A percentile compares a stretch with the other conserved stretches of the same genome.
phyloP scores from a whole-genome alignment of 2,329 filamentous ascomycete species.

The Fusarium multiceps region DNA sequence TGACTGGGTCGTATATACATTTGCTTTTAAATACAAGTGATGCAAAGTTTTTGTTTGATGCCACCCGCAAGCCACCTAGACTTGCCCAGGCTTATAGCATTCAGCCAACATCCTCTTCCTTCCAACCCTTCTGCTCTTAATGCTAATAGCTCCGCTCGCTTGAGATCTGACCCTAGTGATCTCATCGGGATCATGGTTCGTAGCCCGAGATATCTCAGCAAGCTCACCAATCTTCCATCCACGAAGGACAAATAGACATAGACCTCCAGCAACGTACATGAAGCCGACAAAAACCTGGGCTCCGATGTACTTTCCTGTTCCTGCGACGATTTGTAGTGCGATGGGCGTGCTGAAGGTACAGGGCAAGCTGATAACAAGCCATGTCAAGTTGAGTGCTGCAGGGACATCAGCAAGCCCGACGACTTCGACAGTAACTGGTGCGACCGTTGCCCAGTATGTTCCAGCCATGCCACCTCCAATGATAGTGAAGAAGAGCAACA shows the following conservation, averaged over 20 bases:
- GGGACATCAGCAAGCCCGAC: constrained; percentile 77
- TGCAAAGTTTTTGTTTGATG: neutral
- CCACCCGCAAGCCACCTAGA: constrained; percentile 31
- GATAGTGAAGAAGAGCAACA: constrained; percentile 77
- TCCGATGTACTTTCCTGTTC: constrained; percentile 60
- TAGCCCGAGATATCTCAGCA: constrained; percentile 48
- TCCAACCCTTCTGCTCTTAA: constrained; percentile 46
- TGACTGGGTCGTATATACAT: neutral
- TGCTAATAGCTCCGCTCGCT: constrained; percentile 46
- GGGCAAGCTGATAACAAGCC: constrained; percentile 77
- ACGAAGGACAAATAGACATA: constrained; percentile 49
- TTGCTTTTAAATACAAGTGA: neutral
- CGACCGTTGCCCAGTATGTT: constrained; percentile 76
- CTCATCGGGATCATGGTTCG: constrained; percentile 46
- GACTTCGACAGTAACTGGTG: constrained; percentile 78
- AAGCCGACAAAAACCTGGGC: constrained; percentile 70
- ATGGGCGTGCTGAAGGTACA: constrained; percentile 76
- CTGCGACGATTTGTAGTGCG: constrained; percentile 64
- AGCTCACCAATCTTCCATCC: constrained; percentile 55
- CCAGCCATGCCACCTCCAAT: constrained; percentile 78
- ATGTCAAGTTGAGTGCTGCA: constrained; percentile 74
- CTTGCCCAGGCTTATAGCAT: constrained; percentile 46
- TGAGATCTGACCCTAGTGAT: constrained; percentile 49
- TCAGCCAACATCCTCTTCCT: constrained; percentile 50
- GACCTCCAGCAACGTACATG: constrained; percentile 65